Conservation (phyloP, 768 basidiomycete genomes). For the Rhodotorula diobovata region DNA sequence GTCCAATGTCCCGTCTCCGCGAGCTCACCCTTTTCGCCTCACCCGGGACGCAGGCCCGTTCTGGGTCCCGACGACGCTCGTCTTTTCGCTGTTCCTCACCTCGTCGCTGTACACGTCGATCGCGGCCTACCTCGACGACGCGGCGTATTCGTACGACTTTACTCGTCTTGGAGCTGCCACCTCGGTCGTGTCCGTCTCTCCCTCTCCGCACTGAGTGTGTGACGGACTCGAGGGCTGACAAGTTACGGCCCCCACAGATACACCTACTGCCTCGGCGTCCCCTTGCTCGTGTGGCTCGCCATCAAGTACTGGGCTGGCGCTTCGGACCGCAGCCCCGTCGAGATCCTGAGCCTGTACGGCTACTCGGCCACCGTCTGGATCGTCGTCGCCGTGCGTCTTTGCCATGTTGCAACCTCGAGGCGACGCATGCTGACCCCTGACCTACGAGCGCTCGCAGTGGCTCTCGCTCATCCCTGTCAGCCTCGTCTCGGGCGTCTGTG, state of each 20-base stretch:
- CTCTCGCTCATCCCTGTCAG: slow-evolving; percentile 31
- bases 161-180: slow-evolving; percentile 75
- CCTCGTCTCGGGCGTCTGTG: slow-evolving; percentile 48
- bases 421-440: not conserved
- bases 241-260: slow-evolving; percentile 51
- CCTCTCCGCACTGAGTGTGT: not conserved
- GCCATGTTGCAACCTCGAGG: no score
- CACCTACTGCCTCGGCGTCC: slow-evolving; percentile 75
- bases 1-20: not conserved
- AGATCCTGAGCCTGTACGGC: slow-evolving; percentile 54
- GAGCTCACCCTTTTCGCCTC: slow-evolving; percentile 50
- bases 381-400: slow-evolving; percentile 66
- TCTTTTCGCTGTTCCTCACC: slow-evolving; percentile 86
- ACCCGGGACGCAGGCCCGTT: slow-evolving; percentile 64
- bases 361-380: slow-evolving; percentile 78
- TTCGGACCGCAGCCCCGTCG: slow-evolving; percentile 81
- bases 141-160: slow-evolving; percentile 75
- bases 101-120: slow-evolving; percentile 88
- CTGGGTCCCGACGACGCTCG: slow-evolving; percentile 94
- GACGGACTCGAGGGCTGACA: not conserved
- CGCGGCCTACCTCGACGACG: slow-evolving; percentile 70
- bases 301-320: slow-evolving; percentile 75
- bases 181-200: slow-evolving; percentile 55
- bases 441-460: slow-evolving; percentile 10
- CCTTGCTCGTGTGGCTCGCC: slow-evolving; percentile 74